These are phyloP conservation scores for Dactylella cylindrospora DNA, from an alignment of 2,329 filamentous ascomycete species.

Conservation along the genomic window DNA sequence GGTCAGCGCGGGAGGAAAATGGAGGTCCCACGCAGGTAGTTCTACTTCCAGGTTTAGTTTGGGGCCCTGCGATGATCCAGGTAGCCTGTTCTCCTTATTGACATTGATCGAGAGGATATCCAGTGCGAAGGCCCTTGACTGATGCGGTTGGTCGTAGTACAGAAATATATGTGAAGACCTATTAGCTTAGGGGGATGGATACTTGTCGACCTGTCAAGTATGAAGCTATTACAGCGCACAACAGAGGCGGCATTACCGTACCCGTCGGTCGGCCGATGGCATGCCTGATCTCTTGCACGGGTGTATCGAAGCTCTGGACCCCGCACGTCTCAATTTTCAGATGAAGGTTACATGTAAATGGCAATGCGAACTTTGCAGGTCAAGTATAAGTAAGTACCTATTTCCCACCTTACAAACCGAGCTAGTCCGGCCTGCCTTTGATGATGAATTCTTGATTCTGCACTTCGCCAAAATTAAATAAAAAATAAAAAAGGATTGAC, in stretches of 20 bases:
- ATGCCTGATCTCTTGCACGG: slow-evolving; percentile 1
- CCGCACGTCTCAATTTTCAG: background rate
- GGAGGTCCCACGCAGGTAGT: slow-evolving; percentile 10
- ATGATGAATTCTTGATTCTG: slow-evolving; percentile 18
- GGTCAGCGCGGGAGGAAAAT: background rate
- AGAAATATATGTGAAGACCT: no score
- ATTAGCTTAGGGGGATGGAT: no score
- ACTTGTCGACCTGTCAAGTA: background rate
- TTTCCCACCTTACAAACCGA: background rate
- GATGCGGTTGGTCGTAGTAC: background rate
- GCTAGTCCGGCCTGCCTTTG: slow-evolving; percentile 4
- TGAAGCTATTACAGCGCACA: slow-evolving; percentile 3
- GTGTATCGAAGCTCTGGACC: slow-evolving; percentile 1
- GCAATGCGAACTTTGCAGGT: no score
- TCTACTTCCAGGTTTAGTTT: background rate
- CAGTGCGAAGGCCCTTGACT: background rate
- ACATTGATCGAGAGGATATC: background rate
- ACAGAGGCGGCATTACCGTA: slow-evolving; percentile 4
- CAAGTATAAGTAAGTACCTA: no score
- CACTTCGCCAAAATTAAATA: slow-evolving; percentile 34
- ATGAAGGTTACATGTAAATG: background rate
- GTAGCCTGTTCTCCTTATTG: background rate
- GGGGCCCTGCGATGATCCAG: background rate
- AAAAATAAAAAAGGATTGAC: no score
- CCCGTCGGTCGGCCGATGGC: slow-evolving; percentile 6